These are phyloP conservation scores for Chionographis japonica DNA, from an alignment of 106 monocot genomes.

Conservation along the genomic window DNA sequence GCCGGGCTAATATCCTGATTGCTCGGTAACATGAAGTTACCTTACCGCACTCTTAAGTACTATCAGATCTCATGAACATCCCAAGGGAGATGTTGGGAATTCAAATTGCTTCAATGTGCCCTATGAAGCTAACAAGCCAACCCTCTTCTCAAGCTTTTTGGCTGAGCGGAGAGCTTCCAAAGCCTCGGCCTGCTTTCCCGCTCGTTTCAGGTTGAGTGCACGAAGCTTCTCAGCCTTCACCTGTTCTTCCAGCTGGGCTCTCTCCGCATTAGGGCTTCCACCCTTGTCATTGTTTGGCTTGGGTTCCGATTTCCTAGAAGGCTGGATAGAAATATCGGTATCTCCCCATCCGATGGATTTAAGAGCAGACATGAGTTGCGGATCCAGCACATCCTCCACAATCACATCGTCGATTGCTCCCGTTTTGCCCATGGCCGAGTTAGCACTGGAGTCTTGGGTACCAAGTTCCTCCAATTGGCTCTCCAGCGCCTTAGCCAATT, in stretches of 20 bases:
- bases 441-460: conserved; percentile 22
- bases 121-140: conserved; percentile 27
- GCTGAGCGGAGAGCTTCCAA: conserved; percentile 82
- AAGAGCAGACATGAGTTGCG: conserved; percentile 77
- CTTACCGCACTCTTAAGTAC: too few species aligned
- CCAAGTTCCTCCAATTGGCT: conserved; percentile 61
- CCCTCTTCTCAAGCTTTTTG: conserved; percentile 74
- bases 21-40: too few species aligned
- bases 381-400: conserved; percentile 80
- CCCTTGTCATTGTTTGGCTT: conserved; percentile 1
- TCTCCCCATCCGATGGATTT: conserved; percentile 85
- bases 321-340: conserved; percentile 20
- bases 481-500: conserved; percentile 76
- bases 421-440: background rate
- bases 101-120: too few species aligned
- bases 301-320: conserved; percentile 23
- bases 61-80: too few species aligned
- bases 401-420: conserved; percentile 16
- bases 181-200: conserved; percentile 83
- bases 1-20: too few species aligned
- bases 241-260: conserved; percentile 61
- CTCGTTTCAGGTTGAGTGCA: conserved; percentile 68
- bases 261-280: conserved; percentile 15
- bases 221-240: conserved; percentile 78
- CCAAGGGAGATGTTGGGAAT: too few species aligned